Evolutionary conservation across 805 yeast genomes (phyloP).

Genomic region (Cyberlindnera samutprakarnensis): DNA sequence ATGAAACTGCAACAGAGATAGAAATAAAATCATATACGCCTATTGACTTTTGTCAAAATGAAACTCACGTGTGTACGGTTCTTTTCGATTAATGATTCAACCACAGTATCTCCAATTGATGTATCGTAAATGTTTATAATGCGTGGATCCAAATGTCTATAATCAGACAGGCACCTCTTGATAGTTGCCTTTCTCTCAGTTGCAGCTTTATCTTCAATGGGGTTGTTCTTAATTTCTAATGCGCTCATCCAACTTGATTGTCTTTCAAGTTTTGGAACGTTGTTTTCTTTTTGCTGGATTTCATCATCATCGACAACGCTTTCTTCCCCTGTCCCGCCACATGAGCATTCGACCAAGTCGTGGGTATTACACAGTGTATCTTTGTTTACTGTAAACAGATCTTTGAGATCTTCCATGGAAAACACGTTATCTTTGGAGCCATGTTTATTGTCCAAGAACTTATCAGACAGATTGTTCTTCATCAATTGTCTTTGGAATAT

Average conservation of each 20-base stretch:
- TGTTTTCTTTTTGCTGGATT: constrained; percentile 7
- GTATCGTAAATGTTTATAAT: constrained; percentile 5
- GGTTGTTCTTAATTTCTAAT: constrained; percentile 8
- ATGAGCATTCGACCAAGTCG: constrained; percentile 60
- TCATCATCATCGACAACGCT: constrained; percentile 19
- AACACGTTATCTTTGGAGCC: constrained; percentile 58
- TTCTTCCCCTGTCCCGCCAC: constrained; percentile 48
- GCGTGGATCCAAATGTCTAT: constrained; percentile 55
- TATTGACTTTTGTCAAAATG: constrained; percentile 33
- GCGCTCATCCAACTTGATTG: constrained; percentile 19
- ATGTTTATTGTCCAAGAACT: constrained; percentile 43
- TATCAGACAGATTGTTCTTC: constrained; percentile 72
- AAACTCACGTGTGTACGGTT: constrained; percentile 28
- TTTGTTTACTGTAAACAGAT: constrained; percentile 56
- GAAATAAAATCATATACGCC: constrained; percentile 8
- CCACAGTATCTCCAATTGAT: constrained; percentile 25
- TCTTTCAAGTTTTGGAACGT: constrained; percentile 5
- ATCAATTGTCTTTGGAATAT: constrained; percentile 86
- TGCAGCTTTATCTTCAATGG: background rate
- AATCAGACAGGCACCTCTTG: constrained; percentile 52
- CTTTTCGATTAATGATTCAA: constrained; percentile 23
- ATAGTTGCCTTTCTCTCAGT: constrained; percentile 34
- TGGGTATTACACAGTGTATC: constrained; percentile 63
- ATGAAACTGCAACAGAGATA: constrained; percentile 27
- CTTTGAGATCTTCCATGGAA: constrained; percentile 58